phyloP scores from a whole-genome alignment of 1,284 basidiomycete species.

The Cutaneotrichosporon sp. region DNA sequence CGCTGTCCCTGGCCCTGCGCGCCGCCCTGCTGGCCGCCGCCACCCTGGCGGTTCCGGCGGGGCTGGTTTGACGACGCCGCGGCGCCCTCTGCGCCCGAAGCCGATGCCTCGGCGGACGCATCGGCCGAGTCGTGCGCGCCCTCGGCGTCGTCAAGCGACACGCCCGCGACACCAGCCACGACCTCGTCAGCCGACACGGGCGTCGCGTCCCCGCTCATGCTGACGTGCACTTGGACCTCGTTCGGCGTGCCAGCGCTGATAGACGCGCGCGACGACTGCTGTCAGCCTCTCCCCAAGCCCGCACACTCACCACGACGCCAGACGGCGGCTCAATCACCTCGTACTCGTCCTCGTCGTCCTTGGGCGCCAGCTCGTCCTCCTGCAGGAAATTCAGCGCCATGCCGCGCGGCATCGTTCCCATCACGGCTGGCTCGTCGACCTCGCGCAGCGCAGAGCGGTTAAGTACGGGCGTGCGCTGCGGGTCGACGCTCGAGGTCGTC shows the following conservation, averaged over 20 bases:
- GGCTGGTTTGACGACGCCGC: no score
- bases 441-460: background rate
- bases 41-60: no score
- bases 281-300: background rate
- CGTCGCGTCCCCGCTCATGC: no score
- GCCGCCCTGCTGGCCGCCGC: no score
- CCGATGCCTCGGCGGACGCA: no score
- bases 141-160: no score
- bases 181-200: no score
- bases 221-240: no score
- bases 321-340: conserved; percentile 24
- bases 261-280: conserved; percentile 4
- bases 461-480: conserved; percentile 9
- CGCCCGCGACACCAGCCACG: no score
- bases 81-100: no score
- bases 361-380: conserved; percentile 36
- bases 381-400: conserved; percentile 41
- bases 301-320: background rate
- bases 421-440: conserved; percentile 5
- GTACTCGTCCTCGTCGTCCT: conserved; percentile 16
- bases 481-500: conserved; percentile 1
- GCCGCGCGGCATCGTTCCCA: background rate
- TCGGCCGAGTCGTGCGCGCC: no score
- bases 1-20: no score
- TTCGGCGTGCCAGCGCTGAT: background rate